Evolutionary conservation across 2,329 filamentous ascomycete species (phyloP), one percentile per base, ranked within the genome.

Genomic region (Trichoderma guizhouense): DNA sequence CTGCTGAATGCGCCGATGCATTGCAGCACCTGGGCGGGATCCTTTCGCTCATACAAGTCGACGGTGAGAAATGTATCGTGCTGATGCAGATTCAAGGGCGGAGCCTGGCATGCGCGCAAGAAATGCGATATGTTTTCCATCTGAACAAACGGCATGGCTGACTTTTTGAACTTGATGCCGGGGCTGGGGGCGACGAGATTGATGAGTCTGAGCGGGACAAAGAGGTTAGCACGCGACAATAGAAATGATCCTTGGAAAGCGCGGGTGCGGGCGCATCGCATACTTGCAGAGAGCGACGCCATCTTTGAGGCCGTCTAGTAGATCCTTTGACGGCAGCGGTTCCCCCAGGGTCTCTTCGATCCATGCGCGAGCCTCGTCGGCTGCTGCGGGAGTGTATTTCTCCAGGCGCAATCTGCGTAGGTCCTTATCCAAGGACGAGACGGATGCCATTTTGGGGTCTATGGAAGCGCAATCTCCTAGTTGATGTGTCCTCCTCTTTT

Each of bases 81-180:
- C 60, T 95, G 91, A 72, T 93, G 94, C 72, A 99, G 90, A 81
- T 91, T 95, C 67, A 99, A 85, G 0, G 96, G 96, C 30, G 93
- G 89, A 65, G 89, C 85, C 82, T 97, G 93, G 84, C 95, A 97
- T 73, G 94, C 94, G 78, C 89, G 90, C 69, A 99, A 89, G 83
- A 98, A 99, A 79, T 97, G 93, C 5, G 95, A 97, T 79, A 99
- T 98, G 81, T 99, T 99, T 82, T 99, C 96, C 95, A 98, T 98
- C 82, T 99, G 96, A 53, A 98, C 95, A 80, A 99, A 99, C 0
- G 96, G 96, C 95, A 98, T 98, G 53, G 90, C 84, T 1, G 95
- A 97, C 79, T 92, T 87, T 83, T 98, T 98, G 88, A 92, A 98
- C 81, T 92, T 94, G 83, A 97, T 89, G 36, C 92, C 92, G 0